phyloP scores from a whole-genome alignment of 164 flowering plant species.

The Dillenia turbinata region DNA sequence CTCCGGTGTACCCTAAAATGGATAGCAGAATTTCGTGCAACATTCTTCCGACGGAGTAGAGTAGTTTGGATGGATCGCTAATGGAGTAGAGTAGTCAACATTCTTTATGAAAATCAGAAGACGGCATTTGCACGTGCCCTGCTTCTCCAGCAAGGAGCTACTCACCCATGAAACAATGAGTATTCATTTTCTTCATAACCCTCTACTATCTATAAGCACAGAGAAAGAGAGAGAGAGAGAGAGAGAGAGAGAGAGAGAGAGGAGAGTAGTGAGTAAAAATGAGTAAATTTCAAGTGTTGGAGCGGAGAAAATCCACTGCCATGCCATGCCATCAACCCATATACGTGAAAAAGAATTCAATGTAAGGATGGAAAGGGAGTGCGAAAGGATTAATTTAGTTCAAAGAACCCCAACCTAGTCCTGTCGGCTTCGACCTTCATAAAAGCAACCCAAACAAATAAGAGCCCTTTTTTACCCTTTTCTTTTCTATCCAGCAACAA shows the following conservation, averaged over 20 bases:
- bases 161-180: conserved; percentile 27
- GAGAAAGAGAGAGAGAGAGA: conserved; percentile 8
- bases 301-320: conserved; percentile 15
- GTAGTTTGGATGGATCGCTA: too few species aligned
- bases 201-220: neutral
- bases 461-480: neutral
- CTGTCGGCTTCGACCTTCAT: neutral
- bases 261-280: too few species aligned
- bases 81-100: too few species aligned
- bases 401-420: neutral
- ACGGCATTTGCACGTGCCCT: conserved; percentile 81
- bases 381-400: neutral
- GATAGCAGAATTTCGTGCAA: conserved; percentile 80
- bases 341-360: neutral
- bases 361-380: neutral
- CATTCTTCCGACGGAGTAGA: conserved; percentile 26
- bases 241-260: too few species aligned
- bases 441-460: neutral
- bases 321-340: conserved; percentile 20
- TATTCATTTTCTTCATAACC: conserved; percentile 14
- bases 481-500: neutral
- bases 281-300: conserved; percentile 2
- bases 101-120: neutral
- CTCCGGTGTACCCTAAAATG: conserved; percentile 91
- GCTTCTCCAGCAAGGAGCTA: conserved; percentile 88